These are phyloP conservation scores for Nemania sp. DNA, from an alignment of 2,329 filamentous ascomycete genomes.

Conservation along the genomic window DNA sequence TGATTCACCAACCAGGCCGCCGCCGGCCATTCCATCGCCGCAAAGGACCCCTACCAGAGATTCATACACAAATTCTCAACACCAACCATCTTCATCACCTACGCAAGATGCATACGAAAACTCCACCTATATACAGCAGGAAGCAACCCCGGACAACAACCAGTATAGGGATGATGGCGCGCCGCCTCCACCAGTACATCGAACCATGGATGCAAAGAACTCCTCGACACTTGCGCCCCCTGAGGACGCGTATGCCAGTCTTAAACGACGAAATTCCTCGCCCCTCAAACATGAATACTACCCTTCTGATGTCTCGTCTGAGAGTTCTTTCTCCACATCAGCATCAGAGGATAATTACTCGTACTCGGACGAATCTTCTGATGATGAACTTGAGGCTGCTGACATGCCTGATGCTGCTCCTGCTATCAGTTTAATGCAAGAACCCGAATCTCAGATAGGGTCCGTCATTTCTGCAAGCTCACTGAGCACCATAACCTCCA, in stretches of 20 bases:
- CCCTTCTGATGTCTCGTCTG: conserved; percentile 72
- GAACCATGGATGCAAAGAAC: conserved; percentile 49
- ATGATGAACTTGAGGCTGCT: conserved; percentile 63
- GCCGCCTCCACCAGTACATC: conserved; percentile 59
- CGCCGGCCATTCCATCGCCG: conserved; percentile 36
- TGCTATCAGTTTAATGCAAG: conserved; percentile 59
- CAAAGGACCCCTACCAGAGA: conserved; percentile 48
- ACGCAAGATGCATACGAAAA: conserved; percentile 20
- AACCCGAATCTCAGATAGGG: conserved; percentile 39
- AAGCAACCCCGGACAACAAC: conserved; percentile 43
- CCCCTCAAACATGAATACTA: conserved; percentile 97
- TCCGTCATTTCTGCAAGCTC: conserved; percentile 53
- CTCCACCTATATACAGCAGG: conserved; percentile 39
- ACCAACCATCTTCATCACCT: conserved; percentile 22
- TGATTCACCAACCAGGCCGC: conserved; percentile 39
- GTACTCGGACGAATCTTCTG: conserved; percentile 51
- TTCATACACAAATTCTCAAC: conserved; percentile 34
- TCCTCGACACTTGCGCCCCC: conserved; percentile 49
- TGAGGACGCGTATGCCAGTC: conserved; percentile 51
- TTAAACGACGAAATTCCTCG: conserved; percentile 80
- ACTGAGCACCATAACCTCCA: conserved; percentile 72
- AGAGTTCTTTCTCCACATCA: conserved; percentile 37
- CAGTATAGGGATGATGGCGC: conserved; percentile 58
- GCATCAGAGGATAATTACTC: conserved; percentile 54
- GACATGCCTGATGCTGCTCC: conserved; percentile 63